phyloP scores from a whole-genome alignment of 2,329 filamentous ascomycete species.

The Leptographium galeiforme region DNA sequence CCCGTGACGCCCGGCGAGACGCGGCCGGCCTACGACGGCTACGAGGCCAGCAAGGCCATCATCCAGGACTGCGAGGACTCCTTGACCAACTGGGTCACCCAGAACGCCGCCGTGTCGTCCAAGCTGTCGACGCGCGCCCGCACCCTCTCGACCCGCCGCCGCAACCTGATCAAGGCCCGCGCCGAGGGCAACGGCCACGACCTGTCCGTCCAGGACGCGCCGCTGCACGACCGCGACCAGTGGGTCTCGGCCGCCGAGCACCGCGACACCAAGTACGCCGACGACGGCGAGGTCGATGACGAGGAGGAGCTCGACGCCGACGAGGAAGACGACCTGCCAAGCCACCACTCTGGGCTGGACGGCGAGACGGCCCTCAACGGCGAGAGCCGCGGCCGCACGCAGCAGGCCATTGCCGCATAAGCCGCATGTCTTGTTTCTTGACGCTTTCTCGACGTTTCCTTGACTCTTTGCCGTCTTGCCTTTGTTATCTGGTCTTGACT shows the following conservation, averaged over 20 bases:
- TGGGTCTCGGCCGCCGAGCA: conserved; percentile 68
- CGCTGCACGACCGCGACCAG: conserved; percentile 64
- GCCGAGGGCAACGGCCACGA: conserved; percentile 73
- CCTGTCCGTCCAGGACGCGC: conserved; percentile 68
- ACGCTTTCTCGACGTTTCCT: no score
- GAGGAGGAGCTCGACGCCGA: conserved; percentile 24
- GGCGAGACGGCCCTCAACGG: conserved; percentile 40
- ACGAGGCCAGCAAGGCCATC: conserved; percentile 96
- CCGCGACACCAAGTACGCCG: conserved; percentile 45
- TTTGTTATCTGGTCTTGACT: background rate
- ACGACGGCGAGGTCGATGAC: conserved; percentile 53
- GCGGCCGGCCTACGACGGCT: conserved; percentile 88
- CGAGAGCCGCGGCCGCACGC: conserved; percentile 41
- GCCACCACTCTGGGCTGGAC: conserved; percentile 32
- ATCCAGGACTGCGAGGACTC: conserved; percentile 98
- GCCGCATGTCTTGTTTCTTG: no score
- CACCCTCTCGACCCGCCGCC: conserved; percentile 73
- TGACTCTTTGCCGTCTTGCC: no score
- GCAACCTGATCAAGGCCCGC: conserved; percentile 53
- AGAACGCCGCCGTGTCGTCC: conserved; percentile 76
- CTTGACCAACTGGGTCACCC: conserved; percentile 90
- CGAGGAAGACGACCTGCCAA: conserved; percentile 16
- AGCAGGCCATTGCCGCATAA: conserved; percentile 36
- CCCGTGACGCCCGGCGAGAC: conserved; percentile 97
- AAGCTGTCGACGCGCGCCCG: conserved; percentile 80